Evolutionary conservation across 2,329 filamentous ascomycete species (phyloP), one percentile per base, ranked within the genome.

Genomic region (Fusarium sp.): DNA sequence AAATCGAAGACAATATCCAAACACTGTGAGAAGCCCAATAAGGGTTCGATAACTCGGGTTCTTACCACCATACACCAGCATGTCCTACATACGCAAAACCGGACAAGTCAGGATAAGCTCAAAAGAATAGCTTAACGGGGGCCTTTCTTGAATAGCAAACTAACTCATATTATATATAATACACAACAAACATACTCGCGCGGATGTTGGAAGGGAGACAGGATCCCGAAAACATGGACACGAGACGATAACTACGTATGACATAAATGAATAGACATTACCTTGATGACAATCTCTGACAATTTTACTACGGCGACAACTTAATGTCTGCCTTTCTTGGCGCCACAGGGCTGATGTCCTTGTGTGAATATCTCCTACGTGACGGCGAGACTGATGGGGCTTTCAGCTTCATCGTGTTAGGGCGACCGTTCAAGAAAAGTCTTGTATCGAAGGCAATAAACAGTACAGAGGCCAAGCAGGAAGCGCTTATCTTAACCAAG

Each of bases 141-240:
- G 20, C 30, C 35, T 66, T 42, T 70, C 41, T 70, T 66, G 67
- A 48, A 59, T 55, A 70, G 28, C 48, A 66, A 53, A 30, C 44
- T 35, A 41, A 45, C 32, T 22, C 20, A 36, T n/a, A 26, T 56
- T 45, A 51, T 60, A 66, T 42, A 66, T 70, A 66, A 45, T 60
- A 66, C 26, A 44, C 61, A 63, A 63, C 45, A 44, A 42, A 55
- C 32, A 57, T 63, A 36, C 53, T 59, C 35, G 39, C 22, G 28
- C 15, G 44, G 59, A 47, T n/a, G 39, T 26, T 44, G 28, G 55
- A 41, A 45, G 61, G 51, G 53, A 64, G 69, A 26, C 66, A 67
- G 56, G 62, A 70, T 48, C 61, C 70, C 61, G 63, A 71, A 75
- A 66, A 58, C 55, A 75, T 67, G 74, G 69, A 67, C 57, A 75